Evolutionary conservation across 1,284 basidiomycete species (phyloP).

Genomic region (Sparassis latifolia): DNA sequence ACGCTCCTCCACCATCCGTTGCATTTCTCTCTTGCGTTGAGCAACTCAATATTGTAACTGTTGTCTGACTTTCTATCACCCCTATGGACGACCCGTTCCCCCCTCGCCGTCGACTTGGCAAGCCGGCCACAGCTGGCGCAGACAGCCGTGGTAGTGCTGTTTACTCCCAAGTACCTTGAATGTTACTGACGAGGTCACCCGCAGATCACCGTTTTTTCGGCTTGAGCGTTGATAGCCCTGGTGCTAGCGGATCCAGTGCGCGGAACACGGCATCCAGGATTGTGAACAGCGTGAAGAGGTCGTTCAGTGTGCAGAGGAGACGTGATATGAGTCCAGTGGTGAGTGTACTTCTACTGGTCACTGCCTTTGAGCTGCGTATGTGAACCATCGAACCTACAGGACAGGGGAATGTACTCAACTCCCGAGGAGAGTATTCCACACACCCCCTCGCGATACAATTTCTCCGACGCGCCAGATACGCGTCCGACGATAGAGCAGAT

Average conservation of each 20-base stretch:
- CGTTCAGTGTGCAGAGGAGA: slow-evolving; percentile 25
- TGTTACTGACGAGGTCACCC: not conserved
- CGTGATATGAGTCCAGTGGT: slow-evolving; percentile 25
- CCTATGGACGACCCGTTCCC: slow-evolving; percentile 4
- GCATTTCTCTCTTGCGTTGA: not conserved
- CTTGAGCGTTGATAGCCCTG: slow-evolving; percentile 1
- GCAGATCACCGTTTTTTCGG: not conserved
- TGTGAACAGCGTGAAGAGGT: slow-evolving; percentile 37
- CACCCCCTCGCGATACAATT: slow-evolving; percentile 32
- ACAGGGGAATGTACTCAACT: slow-evolving; percentile 45
- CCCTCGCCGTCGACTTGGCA: slow-evolving; percentile 4
- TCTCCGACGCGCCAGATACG: slow-evolving; percentile 31
- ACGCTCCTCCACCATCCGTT: not conserved
- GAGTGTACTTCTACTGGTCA: slow-evolving; percentile 9
- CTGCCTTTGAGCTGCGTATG: not conserved
- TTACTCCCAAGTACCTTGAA: not conserved
- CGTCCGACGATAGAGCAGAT: slow-evolving; percentile 69
- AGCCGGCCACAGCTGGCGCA: not conserved
- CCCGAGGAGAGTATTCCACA: slow-evolving; percentile 36
- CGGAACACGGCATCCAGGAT: slow-evolving; percentile 32
- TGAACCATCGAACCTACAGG: slow-evolving; percentile 4
- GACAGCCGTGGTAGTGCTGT: slow-evolving; percentile 2
- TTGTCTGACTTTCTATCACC: not conserved
- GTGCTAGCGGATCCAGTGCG: slow-evolving; percentile 13
- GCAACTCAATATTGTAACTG: not conserved